phyloP scores from a whole-genome alignment of 305 asterid species.

The Fraxinus nigra region DNA sequence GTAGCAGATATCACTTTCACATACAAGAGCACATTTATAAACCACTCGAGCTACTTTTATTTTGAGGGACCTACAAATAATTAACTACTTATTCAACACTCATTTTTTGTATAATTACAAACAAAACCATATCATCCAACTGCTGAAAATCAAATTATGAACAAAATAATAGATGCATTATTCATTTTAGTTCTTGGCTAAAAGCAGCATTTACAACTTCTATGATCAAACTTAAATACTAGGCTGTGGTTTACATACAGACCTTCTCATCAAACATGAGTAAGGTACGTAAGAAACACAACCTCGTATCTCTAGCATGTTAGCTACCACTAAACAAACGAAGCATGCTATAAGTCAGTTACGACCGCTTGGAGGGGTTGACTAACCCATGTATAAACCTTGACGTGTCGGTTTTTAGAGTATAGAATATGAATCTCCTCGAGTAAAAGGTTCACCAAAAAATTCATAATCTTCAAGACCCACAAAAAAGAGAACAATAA shows the following conservation, averaged over 20 bases:
- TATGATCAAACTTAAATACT: neutral
- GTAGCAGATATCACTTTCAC: neutral
- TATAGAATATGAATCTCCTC: neutral
- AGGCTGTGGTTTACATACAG: neutral
- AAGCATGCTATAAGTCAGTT: slow-evolving; percentile 1
- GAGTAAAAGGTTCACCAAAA: neutral
- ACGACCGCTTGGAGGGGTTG: neutral
- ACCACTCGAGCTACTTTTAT: neutral
- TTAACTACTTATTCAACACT: neutral
- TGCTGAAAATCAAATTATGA: neutral
- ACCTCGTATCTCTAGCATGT: slow-evolving; percentile 22
- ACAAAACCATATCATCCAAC: neutral
- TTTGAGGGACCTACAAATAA: neutral
- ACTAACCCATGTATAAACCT: slow-evolving; percentile 18
- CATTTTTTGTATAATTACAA: neutral
- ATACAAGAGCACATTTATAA: neutral
- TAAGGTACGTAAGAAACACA: slow-evolving; percentile 4
- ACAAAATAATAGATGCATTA: neutral
- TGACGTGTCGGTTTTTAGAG: neutral
- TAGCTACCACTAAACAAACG: slow-evolving; percentile 19
- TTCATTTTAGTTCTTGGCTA: neutral
- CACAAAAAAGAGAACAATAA: neutral
- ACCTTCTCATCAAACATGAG: neutral
- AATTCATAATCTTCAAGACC: slow-evolving; percentile 13
- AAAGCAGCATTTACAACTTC: neutral